Evolutionary conservation across 1,284 basidiomycete species (phyloP), one percentile per base, ranked within the genome.

Genomic region (Trichosporon sp.): DNA sequence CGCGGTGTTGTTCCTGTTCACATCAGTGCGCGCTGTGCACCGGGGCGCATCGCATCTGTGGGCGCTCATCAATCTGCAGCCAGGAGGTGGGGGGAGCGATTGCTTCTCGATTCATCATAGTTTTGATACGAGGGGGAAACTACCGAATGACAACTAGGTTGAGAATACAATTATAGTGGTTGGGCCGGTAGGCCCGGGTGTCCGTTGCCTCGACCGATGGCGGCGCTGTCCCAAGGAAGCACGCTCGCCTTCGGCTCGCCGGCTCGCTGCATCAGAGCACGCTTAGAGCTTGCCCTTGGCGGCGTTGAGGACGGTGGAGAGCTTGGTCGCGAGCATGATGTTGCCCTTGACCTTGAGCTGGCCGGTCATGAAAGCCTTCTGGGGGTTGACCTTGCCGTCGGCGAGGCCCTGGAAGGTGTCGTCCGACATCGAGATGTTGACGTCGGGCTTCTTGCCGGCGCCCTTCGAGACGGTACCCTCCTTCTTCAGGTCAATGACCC

Each of bases 401-500:
- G 84, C 80, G 46, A 84, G 76, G 65, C 76, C 76, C 68, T 81
- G 75, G 74, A 84, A 82, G 10, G 80, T 82, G 66, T 83, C 81
- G 73, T 84, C 83, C 67, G 77, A 71, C 40, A 84, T 75, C 65
- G 73, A 78, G 75, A 84, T 84, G 12, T 80, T 79, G 69, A 80
- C 79, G 68, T 84, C 93, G 37, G 85, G 74, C 71, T 83, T 83
- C 76, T 91, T 89, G 2, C 91, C 91, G 86, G 85, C 64, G 54
- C 94, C 94, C 84, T 92, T 91, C 85, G 90, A 90, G 35, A 96
- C 89, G 46, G 88, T 87, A 35, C 92, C 93, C 43, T 89, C 88
- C 86, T 94, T 92, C 89, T 99, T 99, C 81, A 98, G 83, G 87
- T 98, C 96, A 77, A 98, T 94, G n/a, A 80, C 78, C 92, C 93